Conservation (phyloP, 192 early-diverging fungal species). For the Backusella tarrabulga region DNA sequence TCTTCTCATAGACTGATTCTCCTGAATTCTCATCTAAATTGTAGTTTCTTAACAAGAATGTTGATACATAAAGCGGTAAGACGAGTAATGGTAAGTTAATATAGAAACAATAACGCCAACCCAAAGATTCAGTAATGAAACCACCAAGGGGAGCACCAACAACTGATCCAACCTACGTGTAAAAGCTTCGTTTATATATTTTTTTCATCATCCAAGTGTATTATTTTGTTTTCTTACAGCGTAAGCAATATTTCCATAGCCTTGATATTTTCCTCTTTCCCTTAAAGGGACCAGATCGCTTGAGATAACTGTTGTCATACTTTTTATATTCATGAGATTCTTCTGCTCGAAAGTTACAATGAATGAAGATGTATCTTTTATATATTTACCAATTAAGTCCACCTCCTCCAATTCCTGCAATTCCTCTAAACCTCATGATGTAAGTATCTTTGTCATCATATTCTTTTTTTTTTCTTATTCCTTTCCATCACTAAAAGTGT, state of each 20-base stretch:
- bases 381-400: conserved; percentile 40
- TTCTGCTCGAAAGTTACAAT: not conserved
- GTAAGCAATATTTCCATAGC: conserved; percentile 28
- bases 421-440: conserved; percentile 40
- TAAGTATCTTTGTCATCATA: too few species aligned
- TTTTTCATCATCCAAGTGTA: not conserved
- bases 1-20: conserved; percentile 64
- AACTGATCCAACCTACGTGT: conserved; percentile 43
- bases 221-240: conserved; percentile 13
- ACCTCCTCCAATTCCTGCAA: conserved; percentile 75
- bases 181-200: not conserved
- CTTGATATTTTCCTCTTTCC: conserved; percentile 64
- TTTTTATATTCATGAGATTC: conserved; percentile 20
- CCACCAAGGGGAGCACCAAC: conserved; percentile 70
- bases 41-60: conserved; percentile 39
- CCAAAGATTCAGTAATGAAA: conserved; percentile 56
- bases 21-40: conserved; percentile 27
- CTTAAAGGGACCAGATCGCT: conserved; percentile 68
- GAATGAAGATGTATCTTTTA: not conserved
- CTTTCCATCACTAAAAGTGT: too few species aligned
- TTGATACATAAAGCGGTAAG: conserved; percentile 46
- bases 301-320: conserved; percentile 66
- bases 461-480: too few species aligned
- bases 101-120: conserved; percentile 72
- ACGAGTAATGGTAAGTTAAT: conserved; percentile 76